Base-by-base conservation (phyloP, 257 asterid genomes). In the Salvia rosmarinus region DNA sequence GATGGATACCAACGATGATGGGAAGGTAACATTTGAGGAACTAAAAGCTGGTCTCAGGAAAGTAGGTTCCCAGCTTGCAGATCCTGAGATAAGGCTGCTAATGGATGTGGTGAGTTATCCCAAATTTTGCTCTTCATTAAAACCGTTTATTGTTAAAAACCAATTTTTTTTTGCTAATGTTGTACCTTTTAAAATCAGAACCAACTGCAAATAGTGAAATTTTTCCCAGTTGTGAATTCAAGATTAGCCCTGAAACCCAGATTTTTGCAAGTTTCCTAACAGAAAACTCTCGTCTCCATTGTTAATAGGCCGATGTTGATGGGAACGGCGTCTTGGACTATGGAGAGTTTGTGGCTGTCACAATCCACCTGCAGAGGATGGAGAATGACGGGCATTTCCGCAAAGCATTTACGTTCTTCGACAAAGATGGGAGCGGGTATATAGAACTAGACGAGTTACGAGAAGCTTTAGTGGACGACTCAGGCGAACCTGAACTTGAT, bases 301-400 rank as follows among this genome's bases (percentile, higher is more conserved):
- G 58, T 28, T 37, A 20, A 73, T 58, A 92, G 98, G 98, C 97
- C 63, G 98, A 92, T 85, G 91, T 87, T 54, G 96, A 92, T 82
- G 97, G 97, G 57, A 90, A 90, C 43, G 98, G 98, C 2, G 79
- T 87, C 64, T 69, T 92, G 88, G 95, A 92, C 82, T 92, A 86
- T 50, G 95, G 98, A 28, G 98, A 92, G 84, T 92, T 92, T 80
- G 98, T 92, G 21, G 97, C 98, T 40, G 98, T 92, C 43, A 88
- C 94, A 46, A 87, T 92, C 78, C 98, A 92, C 87, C 76, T 92
- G 47, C 96, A 90, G 77, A 84, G 86, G 72, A 87, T 92, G 87
- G 97, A 90, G 84, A 92, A 88, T 51, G 96, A 92, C 30, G 93
- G 88, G 78, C 98, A 92, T 77, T 76, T 90, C 57, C 93, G 83